phyloP scores from a whole-genome alignment of 345 rosid species.

The Aurinia saxatilis region DNA sequence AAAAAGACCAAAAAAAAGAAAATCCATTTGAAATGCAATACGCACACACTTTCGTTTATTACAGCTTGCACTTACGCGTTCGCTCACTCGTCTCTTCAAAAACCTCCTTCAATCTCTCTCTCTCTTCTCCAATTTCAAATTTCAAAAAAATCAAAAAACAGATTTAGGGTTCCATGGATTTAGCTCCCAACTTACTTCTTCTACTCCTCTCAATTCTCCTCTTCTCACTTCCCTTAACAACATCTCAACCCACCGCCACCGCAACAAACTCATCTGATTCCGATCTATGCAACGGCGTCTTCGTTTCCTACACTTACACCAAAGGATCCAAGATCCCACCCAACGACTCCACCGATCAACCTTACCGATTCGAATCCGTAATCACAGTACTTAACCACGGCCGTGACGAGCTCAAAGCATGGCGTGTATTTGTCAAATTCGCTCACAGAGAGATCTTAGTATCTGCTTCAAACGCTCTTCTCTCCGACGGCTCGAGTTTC shows the following conservation, averaged over 20 bases:
- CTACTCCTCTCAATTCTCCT: conserved; percentile 14
- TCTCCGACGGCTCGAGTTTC: conserved; percentile 60
- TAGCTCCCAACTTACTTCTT: conserved; percentile 7
- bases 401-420: conserved; percentile 60
- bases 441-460: conserved; percentile 64
- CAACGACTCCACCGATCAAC: conserved; percentile 45
- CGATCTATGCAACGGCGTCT: conserved; percentile 52
- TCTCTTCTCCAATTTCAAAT: not conserved
- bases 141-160: not conserved
- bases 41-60: not conserved
- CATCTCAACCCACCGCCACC: conserved; percentile 17
- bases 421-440: conserved; percentile 79
- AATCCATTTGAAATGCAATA: conserved; percentile 7
- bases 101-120: not conserved
- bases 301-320: conserved; percentile 49
- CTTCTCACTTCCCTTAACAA: not conserved
- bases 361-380: conserved; percentile 82
- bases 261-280: conserved; percentile 12
- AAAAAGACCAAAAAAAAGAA: not conserved
- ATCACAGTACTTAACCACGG: conserved; percentile 70
- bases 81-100: conserved; percentile 19
- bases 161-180: conserved; percentile 21
- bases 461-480: conserved; percentile 61
- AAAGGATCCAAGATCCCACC: conserved; percentile 53
- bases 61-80: conserved; percentile 21